Evolutionary conservation across 768 basidiomycete species (phyloP).

Genomic region (Hygrophorus pudorinus): DNA sequence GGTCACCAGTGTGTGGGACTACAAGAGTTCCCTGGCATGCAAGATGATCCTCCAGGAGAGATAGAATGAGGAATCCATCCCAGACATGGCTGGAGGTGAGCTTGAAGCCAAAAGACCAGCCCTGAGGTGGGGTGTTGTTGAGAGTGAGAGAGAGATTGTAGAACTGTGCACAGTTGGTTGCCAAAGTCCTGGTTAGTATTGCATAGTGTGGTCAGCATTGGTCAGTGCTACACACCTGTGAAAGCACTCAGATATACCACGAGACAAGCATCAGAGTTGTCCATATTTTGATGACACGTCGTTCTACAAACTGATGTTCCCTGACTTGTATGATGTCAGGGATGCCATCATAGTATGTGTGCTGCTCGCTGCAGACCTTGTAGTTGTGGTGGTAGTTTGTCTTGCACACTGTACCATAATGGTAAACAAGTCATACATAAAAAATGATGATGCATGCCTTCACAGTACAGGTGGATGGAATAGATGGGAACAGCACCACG

Average conservation of each 20-base stretch:
- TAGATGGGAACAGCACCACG: slow-evolving; percentile 16
- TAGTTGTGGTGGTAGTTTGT: slow-evolving; percentile 20
- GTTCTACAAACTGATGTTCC: slow-evolving; percentile 19
- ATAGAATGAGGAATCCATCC: slow-evolving; percentile 15
- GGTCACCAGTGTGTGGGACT: slow-evolving; percentile 15
- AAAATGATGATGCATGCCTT: neutral
- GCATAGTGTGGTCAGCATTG: too few relatives aligned
- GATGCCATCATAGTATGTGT: slow-evolving; percentile 16
- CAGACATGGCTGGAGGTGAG: slow-evolving; percentile 13
- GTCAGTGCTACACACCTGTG: neutral
- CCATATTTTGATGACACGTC: slow-evolving; percentile 14
- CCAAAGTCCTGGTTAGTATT: slow-evolving; percentile 14
- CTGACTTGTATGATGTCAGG: slow-evolving; percentile 17
- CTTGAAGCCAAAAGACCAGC: slow-evolving; percentile 12
- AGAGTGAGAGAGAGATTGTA: slow-evolving; percentile 13
- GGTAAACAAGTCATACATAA: too few relatives aligned
- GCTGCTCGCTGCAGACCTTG: slow-evolving; percentile 8
- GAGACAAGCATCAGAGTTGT: slow-evolving; percentile 14
- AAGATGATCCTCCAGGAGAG: slow-evolving; percentile 15
- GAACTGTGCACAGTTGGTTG: slow-evolving; percentile 12
- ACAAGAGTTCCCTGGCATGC: slow-evolving; percentile 5
- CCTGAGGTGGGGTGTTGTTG: slow-evolving; percentile 4
- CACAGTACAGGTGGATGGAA: slow-evolving; percentile 18
- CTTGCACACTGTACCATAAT: slow-evolving; percentile 12
- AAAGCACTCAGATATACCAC: slow-evolving; percentile 7